Conservation (phyloP, 495 filamentous ascomycete genomes). For the Mytilinidion resinicola region DNA sequence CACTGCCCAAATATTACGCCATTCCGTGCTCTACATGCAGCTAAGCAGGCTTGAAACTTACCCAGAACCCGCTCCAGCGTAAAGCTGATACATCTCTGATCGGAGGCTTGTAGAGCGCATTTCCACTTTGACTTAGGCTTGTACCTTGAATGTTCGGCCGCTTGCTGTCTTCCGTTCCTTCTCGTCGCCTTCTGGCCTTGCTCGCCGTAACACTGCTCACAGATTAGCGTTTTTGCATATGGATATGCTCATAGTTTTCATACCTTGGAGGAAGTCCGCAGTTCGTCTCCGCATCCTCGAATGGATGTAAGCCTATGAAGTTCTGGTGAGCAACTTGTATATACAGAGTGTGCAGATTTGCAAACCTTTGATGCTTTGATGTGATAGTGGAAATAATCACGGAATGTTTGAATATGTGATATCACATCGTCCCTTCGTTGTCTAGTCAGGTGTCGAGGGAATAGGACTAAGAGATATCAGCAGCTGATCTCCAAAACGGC, state of each 20-base stretch:
- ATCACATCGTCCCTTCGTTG: conserved; percentile 91
- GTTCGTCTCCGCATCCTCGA: conserved; percentile 94
- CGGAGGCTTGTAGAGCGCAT: too few species aligned
- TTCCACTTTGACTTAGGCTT: conserved; percentile 32
- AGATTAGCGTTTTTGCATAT: conserved; percentile 29
- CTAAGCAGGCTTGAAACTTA: too few species aligned
- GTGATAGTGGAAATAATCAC: conserved; percentile 99
- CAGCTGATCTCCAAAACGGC: conserved; percentile 13
- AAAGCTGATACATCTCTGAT: too few species aligned
- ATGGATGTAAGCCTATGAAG: conserved; percentile 82
- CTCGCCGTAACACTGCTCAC: conserved; percentile 66
- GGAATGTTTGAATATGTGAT: conserved; percentile 98
- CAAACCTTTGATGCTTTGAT: conserved; percentile 93
- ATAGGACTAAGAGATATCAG: conserved; percentile 59
- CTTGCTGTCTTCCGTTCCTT: conserved; percentile 98
- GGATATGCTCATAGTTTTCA: not conserved
- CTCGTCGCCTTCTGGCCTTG: conserved; percentile 89
- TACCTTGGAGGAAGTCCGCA: conserved; percentile 95
- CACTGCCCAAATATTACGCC: too few species aligned
- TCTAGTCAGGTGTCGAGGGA: conserved; percentile 85
- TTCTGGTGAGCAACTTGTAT: conserved; percentile 14
- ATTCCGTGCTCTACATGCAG: too few species aligned
- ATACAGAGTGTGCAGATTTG: not conserved
- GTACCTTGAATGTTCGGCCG: conserved; percentile 85
- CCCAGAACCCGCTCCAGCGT: too few species aligned